phyloP scores from a whole-genome alignment of 2,329 filamentous ascomycete species.

The Hypoxylon sp. region DNA sequence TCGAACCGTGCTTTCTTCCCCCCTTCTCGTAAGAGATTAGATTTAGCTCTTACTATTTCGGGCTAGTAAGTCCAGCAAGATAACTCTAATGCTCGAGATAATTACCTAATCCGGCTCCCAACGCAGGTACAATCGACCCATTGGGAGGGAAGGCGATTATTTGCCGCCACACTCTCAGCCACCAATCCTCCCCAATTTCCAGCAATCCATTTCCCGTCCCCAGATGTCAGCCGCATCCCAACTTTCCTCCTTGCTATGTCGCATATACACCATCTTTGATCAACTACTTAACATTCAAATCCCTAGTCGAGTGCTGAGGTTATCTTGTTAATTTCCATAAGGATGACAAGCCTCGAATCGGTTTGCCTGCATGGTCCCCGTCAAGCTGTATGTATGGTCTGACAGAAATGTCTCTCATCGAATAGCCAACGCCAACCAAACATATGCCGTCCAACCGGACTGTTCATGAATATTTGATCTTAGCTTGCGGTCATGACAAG shows the following conservation, averaged over 20 bases:
- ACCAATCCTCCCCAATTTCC: constrained; percentile 11
- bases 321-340: constrained; percentile 25
- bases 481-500: constrained; percentile 26
- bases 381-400: constrained; percentile 10
- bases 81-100: constrained; percentile 6
- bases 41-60: neutral
- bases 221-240: constrained; percentile 39
- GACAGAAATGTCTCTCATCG: constrained; percentile 10
- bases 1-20: neutral
- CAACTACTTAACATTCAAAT: constrained; percentile 8
- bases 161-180: constrained; percentile 29
- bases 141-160: neutral
- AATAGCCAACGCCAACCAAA: neutral
- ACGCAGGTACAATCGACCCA: constrained; percentile 19
- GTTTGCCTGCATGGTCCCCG: constrained; percentile 7
- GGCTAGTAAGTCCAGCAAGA: constrained; percentile 1
- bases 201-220: constrained; percentile 5
- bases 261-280: constrained; percentile 13
- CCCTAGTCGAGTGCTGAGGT: constrained; percentile 21
- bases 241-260: constrained; percentile 13
- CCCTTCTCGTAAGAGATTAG: neutral
- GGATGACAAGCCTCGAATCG: constrained; percentile 4
- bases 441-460: constrained; percentile 10
- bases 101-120: constrained; percentile 1
- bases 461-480: constrained; percentile 24